These are phyloP conservation scores for Malbranchea cinnamomea DNA, from an alignment of 2,329 filamentous ascomycete species.

Conservation along the genomic window DNA sequence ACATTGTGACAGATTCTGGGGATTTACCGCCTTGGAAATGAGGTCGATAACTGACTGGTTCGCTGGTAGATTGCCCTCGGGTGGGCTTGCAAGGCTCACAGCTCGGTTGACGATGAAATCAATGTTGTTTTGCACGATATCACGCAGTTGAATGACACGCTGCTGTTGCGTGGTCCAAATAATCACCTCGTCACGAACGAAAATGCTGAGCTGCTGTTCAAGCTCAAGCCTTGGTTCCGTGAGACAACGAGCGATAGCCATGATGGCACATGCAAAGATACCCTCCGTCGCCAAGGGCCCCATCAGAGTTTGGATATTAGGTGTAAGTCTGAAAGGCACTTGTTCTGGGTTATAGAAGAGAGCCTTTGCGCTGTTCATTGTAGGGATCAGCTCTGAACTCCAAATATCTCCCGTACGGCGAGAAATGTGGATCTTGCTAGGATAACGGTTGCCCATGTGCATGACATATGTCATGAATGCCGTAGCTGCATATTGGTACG, in stretches of 20 bases:
- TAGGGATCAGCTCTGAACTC: slow-evolving; percentile 87
- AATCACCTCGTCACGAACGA: slow-evolving; percentile 94
- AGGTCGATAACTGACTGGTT: slow-evolving; percentile 96
- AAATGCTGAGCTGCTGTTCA: slow-evolving; percentile 87
- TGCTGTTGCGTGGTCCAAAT: slow-evolving; percentile 86
- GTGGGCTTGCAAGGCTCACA: slow-evolving; percentile 63
- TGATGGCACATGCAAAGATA: slow-evolving; percentile 86
- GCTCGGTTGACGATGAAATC: slow-evolving; percentile 87
- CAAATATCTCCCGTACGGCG: slow-evolving; percentile 82
- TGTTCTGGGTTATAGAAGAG: slow-evolving; percentile 91
- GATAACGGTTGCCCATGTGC: slow-evolving; percentile 91
- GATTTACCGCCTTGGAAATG: slow-evolving; percentile 84
- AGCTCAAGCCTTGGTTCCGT: slow-evolving; percentile 70
- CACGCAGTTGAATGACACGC: slow-evolving; percentile 52
- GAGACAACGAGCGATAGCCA: slow-evolving; percentile 89
- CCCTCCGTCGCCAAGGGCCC: slow-evolving; percentile 91
- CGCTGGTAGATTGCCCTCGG: slow-evolving; percentile 66
- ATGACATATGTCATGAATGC: slow-evolving; percentile 99
- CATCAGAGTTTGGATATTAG: slow-evolving; percentile 91
- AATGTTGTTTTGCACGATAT: slow-evolving; percentile 71
- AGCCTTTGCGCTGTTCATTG: slow-evolving; percentile 69
- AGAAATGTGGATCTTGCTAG: slow-evolving; percentile 87
- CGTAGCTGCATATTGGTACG: slow-evolving; percentile 84
- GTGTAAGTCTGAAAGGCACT: slow-evolving; percentile 92
- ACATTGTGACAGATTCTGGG: slow-evolving; percentile 70